Base-by-base conservation (phyloP, 805 yeast species). In the Kazachstania africana region DNA sequence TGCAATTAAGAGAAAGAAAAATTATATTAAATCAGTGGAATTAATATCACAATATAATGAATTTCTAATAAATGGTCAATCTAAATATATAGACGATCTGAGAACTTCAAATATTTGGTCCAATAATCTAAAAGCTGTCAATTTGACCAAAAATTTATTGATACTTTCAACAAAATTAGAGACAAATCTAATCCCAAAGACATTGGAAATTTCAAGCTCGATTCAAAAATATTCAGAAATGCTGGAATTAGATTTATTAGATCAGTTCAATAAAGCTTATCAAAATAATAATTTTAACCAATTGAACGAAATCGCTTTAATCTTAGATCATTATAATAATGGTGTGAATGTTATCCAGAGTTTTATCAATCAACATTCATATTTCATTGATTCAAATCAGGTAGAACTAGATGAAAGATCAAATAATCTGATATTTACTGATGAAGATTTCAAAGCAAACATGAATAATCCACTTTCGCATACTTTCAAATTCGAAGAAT, bases 281-380 rank as follows among this genome's bases (percentile, higher is more conserved):
- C 70, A 73, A 35, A 70, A 69, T 16, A 75, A 74, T 37, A 78
- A 83, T 43, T 69, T 73, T 43, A 62, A 63, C n/a, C 71, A 70
- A 33, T 75, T 91, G 78, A 75, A 71, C 45, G 84, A 77, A 35
- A 69, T 76, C 16, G 83, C 95, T 0, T 72, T 72, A 31, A 70
- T 85, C 12, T 62, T 87, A 30, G 70, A 75, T 32, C 81, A 75
- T 38, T 88, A 76, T 60, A 87, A 88, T 48, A 88, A 84, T 13
- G 95, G 95, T 9, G 66, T 71, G 8, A 75, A 78, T 36, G 88
- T 87, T 6, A 78, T 83, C 6, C 83, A 78, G 48, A 74, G 78
- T 29, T 88, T 82, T 57, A 80, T 87, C 26, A 75, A 73, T 48
- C 84, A 81, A 48, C 83, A 81, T 48, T 79, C 75, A 29, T 68